phyloP scores from a whole-genome alignment of 306 rosid genomes.

The Malus domestica region ASM211411v1 NC_041805.1:33571501-33572000 shows the following conservation, averaged over 20 bases:
- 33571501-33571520: neutral
- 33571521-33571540: neutral
- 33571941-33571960: neutral
- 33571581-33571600: neutral
- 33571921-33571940: neutral
- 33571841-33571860: slow-evolving; percentile 99
- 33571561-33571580: neutral
- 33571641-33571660: neutral
- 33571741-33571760: neutral
- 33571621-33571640: neutral
- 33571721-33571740: neutral
- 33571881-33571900: slow-evolving; percentile 50
- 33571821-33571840: slow-evolving; percentile 16
- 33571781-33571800: neutral
- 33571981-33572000: neutral
- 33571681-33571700: neutral
- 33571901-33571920: slow-evolving; percentile 72
- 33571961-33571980: neutral
- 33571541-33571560: neutral
- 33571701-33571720: neutral
- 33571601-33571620: neutral
- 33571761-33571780: neutral
- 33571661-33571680: neutral
- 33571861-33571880: slow-evolving; percentile 82
- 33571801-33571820: neutral